Conservation (phyloP, 1,284 basidiomycete genomes). For the Ganoderma lucidum region DNA sequence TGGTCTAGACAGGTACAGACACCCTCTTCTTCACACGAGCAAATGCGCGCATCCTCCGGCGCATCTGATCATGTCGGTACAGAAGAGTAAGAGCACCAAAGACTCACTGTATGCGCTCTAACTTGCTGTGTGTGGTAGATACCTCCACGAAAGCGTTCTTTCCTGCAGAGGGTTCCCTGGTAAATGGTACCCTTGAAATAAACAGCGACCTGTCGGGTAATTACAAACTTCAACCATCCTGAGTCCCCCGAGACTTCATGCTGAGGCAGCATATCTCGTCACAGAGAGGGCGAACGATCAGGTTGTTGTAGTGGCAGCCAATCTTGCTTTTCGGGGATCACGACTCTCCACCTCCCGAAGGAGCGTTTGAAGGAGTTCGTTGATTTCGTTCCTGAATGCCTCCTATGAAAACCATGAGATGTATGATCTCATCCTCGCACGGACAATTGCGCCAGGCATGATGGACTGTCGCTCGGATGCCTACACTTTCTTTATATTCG, state of each 20-base stretch:
- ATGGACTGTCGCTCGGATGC: not conserved
- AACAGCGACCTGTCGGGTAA: not conserved
- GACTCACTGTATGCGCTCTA: not conserved
- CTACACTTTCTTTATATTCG: constrained; percentile 40
- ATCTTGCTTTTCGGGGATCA: constrained; percentile 27
- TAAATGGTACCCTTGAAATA: not conserved
- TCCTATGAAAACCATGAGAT: constrained; percentile 16
- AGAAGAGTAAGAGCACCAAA: not conserved
- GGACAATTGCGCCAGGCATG: not conserved
- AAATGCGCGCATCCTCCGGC: not conserved
- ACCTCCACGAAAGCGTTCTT: not conserved
- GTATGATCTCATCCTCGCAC: not conserved
- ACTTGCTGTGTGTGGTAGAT: not conserved
- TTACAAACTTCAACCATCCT: not conserved
- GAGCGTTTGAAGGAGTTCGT: constrained; percentile 12
- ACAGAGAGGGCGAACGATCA: not conserved
- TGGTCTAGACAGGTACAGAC: not conserved
- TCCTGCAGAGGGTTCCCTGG: not conserved
- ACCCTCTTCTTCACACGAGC: not conserved
- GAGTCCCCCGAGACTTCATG: not conserved
- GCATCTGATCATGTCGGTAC: not conserved
- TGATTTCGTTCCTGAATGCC: constrained; percentile 17
- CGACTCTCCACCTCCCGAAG: constrained; percentile 19
- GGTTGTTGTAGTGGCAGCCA: not conserved
- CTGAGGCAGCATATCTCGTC: not conserved